These are phyloP conservation scores for Arthrobotrys musiformis DNA, from an alignment of 2,329 filamentous ascomycete genomes.

Conservation along the genomic window DNA sequence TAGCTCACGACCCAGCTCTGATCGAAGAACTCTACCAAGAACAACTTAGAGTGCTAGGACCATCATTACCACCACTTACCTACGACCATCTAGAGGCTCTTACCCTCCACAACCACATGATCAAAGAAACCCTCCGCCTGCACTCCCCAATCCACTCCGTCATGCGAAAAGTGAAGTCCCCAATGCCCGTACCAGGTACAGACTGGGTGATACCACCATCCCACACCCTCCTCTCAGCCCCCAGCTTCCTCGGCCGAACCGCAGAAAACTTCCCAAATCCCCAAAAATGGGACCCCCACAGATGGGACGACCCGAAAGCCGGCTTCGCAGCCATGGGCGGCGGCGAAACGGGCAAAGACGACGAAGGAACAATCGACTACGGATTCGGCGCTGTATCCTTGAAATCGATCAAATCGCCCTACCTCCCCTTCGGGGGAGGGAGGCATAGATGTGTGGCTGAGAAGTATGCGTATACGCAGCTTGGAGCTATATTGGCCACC, in stretches of 20 bases:
- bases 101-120: conserved; percentile 81
- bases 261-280: conserved; percentile 83
- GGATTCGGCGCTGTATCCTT: conserved; percentile 94
- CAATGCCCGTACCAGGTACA: conserved; percentile 84
- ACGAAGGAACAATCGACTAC: conserved; percentile 85
- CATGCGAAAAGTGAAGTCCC: conserved; percentile 88
- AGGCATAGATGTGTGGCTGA: conserved; percentile 95
- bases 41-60: conserved; percentile 78
- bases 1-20: conserved; percentile 80
- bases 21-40: conserved; percentile 85
- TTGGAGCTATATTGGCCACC: conserved; percentile 83
- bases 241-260: conserved; percentile 80
- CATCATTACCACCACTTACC: conserved; percentile 77
- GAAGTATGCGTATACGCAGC: conserved; percentile 92
- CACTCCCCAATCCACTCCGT: conserved; percentile 96
- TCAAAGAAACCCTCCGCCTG: conserved; percentile 91
- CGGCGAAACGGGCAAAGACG: conserved; percentile 67
- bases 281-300: conserved; percentile 85
- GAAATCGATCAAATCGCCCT: conserved; percentile 81
- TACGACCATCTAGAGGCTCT: conserved; percentile 83
- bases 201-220: conserved; percentile 82
- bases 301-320: conserved; percentile 77
- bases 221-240: conserved; percentile 84
- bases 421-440: conserved; percentile 92
- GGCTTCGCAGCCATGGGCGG: conserved; percentile 64